Conservation (phyloP, 768 basidiomycete genomes). For the Suillus variegatus region DNA sequence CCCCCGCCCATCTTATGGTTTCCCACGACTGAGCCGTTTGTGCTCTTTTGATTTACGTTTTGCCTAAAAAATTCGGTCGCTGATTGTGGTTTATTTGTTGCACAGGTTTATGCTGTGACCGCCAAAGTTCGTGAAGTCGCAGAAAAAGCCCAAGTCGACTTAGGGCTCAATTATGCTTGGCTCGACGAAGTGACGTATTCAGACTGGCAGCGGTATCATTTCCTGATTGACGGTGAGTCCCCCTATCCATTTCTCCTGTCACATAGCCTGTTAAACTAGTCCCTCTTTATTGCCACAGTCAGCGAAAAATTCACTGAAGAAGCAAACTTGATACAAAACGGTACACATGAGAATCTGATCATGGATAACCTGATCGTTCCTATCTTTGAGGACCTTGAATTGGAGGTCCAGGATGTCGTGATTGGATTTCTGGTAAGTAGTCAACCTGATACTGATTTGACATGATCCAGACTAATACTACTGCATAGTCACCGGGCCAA, state of each 20-base stretch:
- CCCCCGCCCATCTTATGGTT: not conserved
- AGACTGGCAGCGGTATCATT: slow-evolving; percentile 81
- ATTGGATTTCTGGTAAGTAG: no score
- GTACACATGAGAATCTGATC: slow-evolving; percentile 44
- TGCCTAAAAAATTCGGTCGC: slow-evolving; percentile 4
- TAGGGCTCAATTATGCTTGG: slow-evolving; percentile 80
- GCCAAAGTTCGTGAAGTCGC: slow-evolving; percentile 55
- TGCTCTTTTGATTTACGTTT: slow-evolving; percentile 7
- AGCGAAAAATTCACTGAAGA: slow-evolving; percentile 52
- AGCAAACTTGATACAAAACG: slow-evolving; percentile 53
- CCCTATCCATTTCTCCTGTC: slow-evolving; percentile 11
- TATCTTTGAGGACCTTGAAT: slow-evolving; percentile 54
- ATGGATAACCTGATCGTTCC: slow-evolving; percentile 52
- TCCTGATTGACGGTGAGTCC: slow-evolving; percentile 56
- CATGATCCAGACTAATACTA: no score
- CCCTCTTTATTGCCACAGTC: slow-evolving; percentile 34
- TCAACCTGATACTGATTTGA: no score
- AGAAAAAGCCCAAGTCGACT: slow-evolving; percentile 63
- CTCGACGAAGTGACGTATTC: slow-evolving; percentile 74
- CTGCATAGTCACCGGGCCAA: no score
- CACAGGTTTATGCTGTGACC: slow-evolving; percentile 37
- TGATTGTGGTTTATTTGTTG: slow-evolving; percentile 6
- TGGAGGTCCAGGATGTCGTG: slow-evolving; percentile 63
- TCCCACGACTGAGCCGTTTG: slow-evolving; percentile 3
- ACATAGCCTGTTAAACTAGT: slow-evolving; percentile 15